Conservation (phyloP, 179 eudicot species). For the Drosera spatulata region DNA sequence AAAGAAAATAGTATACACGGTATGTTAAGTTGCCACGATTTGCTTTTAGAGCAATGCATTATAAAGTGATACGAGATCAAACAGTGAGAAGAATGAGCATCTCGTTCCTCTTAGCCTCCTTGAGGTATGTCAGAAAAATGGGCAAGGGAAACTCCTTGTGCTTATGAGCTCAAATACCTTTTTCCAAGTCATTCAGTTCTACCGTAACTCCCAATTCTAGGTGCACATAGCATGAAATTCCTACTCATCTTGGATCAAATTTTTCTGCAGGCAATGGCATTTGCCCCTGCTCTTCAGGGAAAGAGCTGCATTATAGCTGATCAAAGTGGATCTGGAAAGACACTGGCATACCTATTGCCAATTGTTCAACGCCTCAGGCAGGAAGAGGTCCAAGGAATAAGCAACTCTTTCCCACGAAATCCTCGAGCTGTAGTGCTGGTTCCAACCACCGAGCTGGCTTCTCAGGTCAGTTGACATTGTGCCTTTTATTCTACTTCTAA, state of each 20-base stretch:
- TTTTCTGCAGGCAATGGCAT: constrained; percentile 70
- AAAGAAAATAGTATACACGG: no score
- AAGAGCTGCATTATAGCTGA: constrained; percentile 93
- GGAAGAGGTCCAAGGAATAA: constrained; percentile 73
- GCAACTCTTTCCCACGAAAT: constrained; percentile 57
- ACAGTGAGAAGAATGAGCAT: no score
- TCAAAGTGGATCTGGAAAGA: constrained; percentile 99
- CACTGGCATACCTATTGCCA: constrained; percentile 90
- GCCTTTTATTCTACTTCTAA: constrained; percentile 7
- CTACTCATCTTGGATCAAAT: background rate
- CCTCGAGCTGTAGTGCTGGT: constrained; percentile 82
- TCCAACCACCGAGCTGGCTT: constrained; percentile 97
- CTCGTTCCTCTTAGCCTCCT: no score
- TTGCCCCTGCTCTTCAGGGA: constrained; percentile 42
- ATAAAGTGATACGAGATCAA: no score
- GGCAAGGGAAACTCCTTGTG: no score
- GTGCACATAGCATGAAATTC: background rate
- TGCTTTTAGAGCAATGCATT: no score
- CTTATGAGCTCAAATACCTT: no score
- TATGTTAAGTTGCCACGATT: no score
- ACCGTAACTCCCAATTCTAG: no score
- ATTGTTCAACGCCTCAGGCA: constrained; percentile 73
- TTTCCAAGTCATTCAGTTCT: no score
- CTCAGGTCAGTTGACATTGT: constrained; percentile 48
- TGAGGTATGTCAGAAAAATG: no score